Percentiles rank a stretch among this genome's conserved stretches.
Conservation (phyloP, 1,284 basidiomycete species). For the Leccinum fallax region DNA sequence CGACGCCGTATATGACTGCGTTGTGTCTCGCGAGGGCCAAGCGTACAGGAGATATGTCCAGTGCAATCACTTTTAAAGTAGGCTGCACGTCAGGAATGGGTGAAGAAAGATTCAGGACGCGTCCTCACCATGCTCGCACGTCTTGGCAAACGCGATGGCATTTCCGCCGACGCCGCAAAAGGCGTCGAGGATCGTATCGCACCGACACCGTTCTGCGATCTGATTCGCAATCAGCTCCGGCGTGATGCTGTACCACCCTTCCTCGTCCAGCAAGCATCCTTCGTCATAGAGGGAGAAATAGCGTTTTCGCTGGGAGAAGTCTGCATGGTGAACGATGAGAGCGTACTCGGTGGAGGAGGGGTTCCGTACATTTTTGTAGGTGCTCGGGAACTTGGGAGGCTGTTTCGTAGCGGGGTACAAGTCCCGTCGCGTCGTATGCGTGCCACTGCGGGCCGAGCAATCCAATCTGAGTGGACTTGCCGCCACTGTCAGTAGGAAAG, state of each 20-base stretch:
- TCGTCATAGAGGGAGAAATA: slow-evolving; percentile 81
- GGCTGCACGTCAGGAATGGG: slow-evolving; percentile 3
- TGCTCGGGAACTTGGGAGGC: slow-evolving; percentile 70
- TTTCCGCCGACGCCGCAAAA: slow-evolving; percentile 99
- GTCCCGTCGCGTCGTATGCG: slow-evolving; percentile 63
- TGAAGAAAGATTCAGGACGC: neutral
- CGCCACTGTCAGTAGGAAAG: neutral
- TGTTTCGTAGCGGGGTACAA: slow-evolving; percentile 71
- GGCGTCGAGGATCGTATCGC: slow-evolving; percentile 84
- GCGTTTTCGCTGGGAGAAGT: slow-evolving; percentile 82
- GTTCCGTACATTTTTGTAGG: slow-evolving; percentile 77
- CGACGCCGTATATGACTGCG: slow-evolving; percentile 90
- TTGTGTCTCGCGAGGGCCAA: slow-evolving; percentile 91
- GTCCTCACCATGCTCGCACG: slow-evolving; percentile 82
- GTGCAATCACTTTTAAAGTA: slow-evolving; percentile 73
- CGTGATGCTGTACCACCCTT: slow-evolving; percentile 98
- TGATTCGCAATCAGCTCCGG: slow-evolving; percentile 90
- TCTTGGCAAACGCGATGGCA: slow-evolving; percentile 94
- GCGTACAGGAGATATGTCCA: slow-evolving; percentile 85
- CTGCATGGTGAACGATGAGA: slow-evolving; percentile 43
- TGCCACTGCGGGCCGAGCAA: neutral
- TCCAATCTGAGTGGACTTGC: neutral
- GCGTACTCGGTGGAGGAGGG: neutral
- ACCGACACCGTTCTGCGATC: slow-evolving; percentile 90
- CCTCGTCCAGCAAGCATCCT: slow-evolving; percentile 80